Conservation (phyloP, 1,139 yeast species). For the Saccharomyces hybrid region DNA sequence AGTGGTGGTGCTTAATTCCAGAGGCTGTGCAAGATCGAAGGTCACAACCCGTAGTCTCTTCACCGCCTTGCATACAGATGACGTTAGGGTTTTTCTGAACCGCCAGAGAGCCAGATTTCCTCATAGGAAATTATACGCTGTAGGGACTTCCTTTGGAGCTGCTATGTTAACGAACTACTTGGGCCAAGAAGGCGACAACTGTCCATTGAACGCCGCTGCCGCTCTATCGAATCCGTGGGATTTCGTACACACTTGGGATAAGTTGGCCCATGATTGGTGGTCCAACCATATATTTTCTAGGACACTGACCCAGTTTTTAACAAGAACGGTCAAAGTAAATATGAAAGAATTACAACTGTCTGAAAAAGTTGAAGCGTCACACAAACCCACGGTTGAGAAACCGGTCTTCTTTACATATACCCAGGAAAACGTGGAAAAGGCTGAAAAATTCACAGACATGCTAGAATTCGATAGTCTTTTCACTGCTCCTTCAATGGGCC, state of each 20-base stretch:
- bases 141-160: slow-evolving; percentile 84
- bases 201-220: slow-evolving; percentile 55
- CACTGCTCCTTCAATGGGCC: slow-evolving; percentile 69
- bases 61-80: slow-evolving; percentile 66
- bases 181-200: slow-evolving; percentile 55
- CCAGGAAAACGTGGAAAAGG: slow-evolving; percentile 32
- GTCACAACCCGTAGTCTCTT: slow-evolving; percentile 66
- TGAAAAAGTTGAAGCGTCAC: slow-evolving; percentile 17
- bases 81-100: slow-evolving; percentile 51
- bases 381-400: slow-evolving; percentile 28
- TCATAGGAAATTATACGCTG: slow-evolving; percentile 55
- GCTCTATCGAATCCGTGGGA: slow-evolving; percentile 80
- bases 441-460: slow-evolving; percentile 32
- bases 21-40: slow-evolving; percentile 80
- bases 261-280: slow-evolving; percentile 44
- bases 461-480: slow-evolving; percentile 58
- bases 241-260: slow-evolving; percentile 46
- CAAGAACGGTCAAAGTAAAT: slow-evolving; percentile 54
- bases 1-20: slow-evolving; percentile 62
- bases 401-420: slow-evolving; percentile 24
- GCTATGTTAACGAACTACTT: slow-evolving; percentile 66
- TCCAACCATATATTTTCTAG: slow-evolving; percentile 57
- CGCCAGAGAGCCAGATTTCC: slow-evolving; percentile 51
- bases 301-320: slow-evolving; percentile 54
- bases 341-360: slow-evolving; percentile 39